phyloP scores from a whole-genome alignment of 495 filamentous ascomycete genomes.

The Hamigera avellanea region DNA sequence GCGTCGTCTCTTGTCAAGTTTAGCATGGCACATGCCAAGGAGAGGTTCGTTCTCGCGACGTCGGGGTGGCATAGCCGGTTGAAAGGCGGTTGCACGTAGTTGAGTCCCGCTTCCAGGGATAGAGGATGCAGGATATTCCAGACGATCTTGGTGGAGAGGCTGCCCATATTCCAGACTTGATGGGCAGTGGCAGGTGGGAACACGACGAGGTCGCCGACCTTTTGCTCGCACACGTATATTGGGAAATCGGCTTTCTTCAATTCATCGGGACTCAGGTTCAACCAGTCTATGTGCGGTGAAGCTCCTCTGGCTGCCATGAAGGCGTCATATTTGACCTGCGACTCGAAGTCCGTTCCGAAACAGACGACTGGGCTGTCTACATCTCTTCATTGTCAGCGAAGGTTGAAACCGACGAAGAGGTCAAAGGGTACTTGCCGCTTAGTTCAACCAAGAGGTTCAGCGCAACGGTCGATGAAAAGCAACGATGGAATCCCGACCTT shows the following conservation, averaged over 20 bases:
- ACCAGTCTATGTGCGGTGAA: conserved; percentile 14
- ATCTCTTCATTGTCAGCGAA: no score
- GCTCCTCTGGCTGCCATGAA: conserved; percentile 13
- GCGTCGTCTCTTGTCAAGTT: no score
- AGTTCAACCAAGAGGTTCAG: no score
- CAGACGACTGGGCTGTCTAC: no score
- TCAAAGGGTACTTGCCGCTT: no score
- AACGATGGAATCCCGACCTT: no score
- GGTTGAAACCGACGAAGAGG: no score
- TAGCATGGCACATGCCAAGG: no score
- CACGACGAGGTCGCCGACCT: conserved; percentile 13
- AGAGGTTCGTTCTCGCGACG: neutral
- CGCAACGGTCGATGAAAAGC: no score
- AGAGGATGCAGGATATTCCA: conserved; percentile 14
- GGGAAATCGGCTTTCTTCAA: conserved; percentile 10
- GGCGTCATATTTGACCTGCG: conserved; percentile 7
- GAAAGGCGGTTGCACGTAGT: conserved; percentile 12
- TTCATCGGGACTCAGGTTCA: conserved; percentile 6
- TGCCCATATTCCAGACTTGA: conserved; percentile 13
- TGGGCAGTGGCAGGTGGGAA: conserved; percentile 14
- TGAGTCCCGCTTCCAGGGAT: conserved; percentile 8
- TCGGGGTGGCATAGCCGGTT: conserved; percentile 11
- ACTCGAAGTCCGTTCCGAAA: conserved; percentile 11
- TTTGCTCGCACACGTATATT: conserved; percentile 11
- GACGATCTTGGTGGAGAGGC: conserved; percentile 12